Conservation (phyloP, 352 stramenopile genomes). For the Globisporangium canariense region DNA sequence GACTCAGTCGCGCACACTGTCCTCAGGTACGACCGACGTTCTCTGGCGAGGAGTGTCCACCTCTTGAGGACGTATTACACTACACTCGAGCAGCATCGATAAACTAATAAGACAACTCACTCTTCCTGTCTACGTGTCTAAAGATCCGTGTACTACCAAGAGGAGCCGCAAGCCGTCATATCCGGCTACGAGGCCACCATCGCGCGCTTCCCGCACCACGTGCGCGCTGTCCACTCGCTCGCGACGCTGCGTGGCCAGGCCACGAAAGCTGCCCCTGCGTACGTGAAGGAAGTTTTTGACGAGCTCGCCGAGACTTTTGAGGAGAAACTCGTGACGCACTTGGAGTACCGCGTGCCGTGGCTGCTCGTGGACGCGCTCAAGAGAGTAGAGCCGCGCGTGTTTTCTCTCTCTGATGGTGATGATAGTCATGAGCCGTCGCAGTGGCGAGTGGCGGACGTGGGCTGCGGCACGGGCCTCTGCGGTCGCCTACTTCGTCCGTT, state of each 20-base stretch:
- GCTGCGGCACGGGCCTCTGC: constrained; percentile 78
- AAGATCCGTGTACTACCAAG: constrained; percentile 60
- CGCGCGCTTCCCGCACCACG: constrained; percentile 28
- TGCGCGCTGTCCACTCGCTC: constrained; percentile 61
- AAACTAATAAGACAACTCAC: too few relatives aligned
- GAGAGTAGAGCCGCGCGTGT: constrained; percentile 29
- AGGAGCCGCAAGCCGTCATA: constrained; percentile 54
- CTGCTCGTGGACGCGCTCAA: constrained; percentile 67
- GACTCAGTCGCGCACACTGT: constrained; percentile 79
- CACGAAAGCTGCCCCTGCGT: constrained; percentile 48
- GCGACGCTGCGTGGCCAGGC: constrained; percentile 53
- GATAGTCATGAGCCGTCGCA: neutral
- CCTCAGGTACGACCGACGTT: constrained; percentile 33
- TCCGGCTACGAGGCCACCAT: constrained; percentile 50
- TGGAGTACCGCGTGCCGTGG: constrained; percentile 81
- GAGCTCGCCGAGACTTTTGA: constrained; percentile 77
- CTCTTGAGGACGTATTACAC: neutral
- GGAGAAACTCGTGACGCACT: constrained; percentile 72
- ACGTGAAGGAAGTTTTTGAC: constrained; percentile 78
- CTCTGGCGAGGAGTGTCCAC: neutral
- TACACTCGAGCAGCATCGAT: too few relatives aligned
- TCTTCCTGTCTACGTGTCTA: neutral
- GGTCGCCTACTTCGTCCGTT: constrained; percentile 61
- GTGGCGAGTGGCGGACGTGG: constrained; percentile 57
- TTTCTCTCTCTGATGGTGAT: constrained; percentile 3